phyloP scores from a whole-genome alignment of 179 eudicot species.

The Silene vulgaris region DNA sequence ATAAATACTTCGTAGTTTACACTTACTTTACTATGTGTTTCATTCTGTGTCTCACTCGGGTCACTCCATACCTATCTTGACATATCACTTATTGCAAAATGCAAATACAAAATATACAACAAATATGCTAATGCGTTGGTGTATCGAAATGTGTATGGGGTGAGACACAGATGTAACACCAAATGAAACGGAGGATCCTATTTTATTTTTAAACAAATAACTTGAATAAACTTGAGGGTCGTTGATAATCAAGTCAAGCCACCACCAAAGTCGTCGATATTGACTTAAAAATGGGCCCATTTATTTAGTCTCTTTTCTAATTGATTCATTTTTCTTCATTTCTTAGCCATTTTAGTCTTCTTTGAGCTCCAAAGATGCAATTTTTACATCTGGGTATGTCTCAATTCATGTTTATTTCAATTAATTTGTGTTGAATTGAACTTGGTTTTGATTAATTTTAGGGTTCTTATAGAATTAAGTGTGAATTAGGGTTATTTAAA shows the following conservation, averaged over 20 bases:
- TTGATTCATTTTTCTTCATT: neutral
- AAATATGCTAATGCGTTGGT: no score
- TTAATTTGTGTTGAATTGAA: slow-evolving; percentile 22
- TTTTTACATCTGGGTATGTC: slow-evolving; percentile 27
- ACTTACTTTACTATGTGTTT: no score
- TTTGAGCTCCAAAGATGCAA: slow-evolving; percentile 21
- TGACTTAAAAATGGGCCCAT: slow-evolving; percentile 21
- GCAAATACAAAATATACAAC: no score
- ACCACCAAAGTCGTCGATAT: slow-evolving; percentile 23
- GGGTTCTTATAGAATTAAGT: neutral
- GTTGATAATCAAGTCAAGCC: slow-evolving; percentile 21
- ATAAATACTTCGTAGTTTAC: no score
- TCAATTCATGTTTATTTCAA: slow-evolving; percentile 20
- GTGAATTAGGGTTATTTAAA: slow-evolving; percentile 1
- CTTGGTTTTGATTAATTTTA: slow-evolving; percentile 20
- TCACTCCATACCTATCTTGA: no score
- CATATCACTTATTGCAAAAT: no score
- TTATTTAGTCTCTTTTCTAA: neutral
- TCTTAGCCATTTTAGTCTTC: neutral
- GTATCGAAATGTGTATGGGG: no score
- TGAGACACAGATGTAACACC: no score
- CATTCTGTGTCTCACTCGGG: no score
- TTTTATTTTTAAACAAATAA: no score
- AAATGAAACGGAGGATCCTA: no score
- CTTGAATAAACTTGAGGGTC: neutral